Percentiles rank a stretch among this genome's conserved stretches.
Conservation (phyloP, 805 yeast species). For the Barnettozyma pratensis region DNA sequence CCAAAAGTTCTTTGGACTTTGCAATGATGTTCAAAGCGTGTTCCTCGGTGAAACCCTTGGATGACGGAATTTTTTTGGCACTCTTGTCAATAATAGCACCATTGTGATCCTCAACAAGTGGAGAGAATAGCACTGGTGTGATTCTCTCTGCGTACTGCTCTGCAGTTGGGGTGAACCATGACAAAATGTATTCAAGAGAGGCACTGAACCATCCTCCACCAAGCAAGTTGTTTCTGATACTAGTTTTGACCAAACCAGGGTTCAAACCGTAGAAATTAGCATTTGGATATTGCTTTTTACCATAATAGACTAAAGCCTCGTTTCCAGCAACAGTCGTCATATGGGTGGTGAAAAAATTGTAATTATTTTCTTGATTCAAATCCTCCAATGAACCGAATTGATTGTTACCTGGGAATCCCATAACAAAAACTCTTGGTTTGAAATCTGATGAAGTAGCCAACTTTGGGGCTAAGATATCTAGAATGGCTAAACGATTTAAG, state of each 20-base stretch:
- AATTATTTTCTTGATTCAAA: conserved; percentile 29
- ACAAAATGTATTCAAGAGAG: conserved; percentile 26
- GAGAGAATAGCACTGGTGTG: conserved; percentile 28
- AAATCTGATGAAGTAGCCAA: conserved; percentile 12
- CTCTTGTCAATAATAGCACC: conserved; percentile 30
- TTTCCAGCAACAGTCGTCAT: conserved; percentile 40
- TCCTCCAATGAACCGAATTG: conserved; percentile 31
- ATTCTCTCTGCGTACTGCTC: conserved; percentile 30
- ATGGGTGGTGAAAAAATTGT: conserved; percentile 28
- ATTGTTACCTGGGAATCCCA: conserved; percentile 36
- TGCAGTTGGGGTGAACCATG: conserved; percentile 28
- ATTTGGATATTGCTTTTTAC: conserved; percentile 17
- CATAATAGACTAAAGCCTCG: conserved; percentile 30
- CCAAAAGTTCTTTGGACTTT: conserved; percentile 23
- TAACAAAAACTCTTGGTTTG: conserved; percentile 31
- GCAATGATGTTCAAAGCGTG: conserved; percentile 26
- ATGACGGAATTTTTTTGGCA: conserved; percentile 23
- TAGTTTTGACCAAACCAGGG: conserved; percentile 35
- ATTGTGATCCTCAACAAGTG: conserved; percentile 25
- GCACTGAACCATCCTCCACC: conserved; percentile 27
- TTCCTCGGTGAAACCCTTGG: conserved; percentile 26
- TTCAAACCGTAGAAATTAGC: conserved; percentile 33
- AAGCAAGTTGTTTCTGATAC: conserved; percentile 29
- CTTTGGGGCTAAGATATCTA: conserved; percentile 24
- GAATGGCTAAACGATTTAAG: conserved; percentile 30